These are phyloP conservation scores for Pestalotiopsis sp. DNA, from an alignment of 2,329 filamentous ascomycete species.

Conservation along the genomic window DNA sequence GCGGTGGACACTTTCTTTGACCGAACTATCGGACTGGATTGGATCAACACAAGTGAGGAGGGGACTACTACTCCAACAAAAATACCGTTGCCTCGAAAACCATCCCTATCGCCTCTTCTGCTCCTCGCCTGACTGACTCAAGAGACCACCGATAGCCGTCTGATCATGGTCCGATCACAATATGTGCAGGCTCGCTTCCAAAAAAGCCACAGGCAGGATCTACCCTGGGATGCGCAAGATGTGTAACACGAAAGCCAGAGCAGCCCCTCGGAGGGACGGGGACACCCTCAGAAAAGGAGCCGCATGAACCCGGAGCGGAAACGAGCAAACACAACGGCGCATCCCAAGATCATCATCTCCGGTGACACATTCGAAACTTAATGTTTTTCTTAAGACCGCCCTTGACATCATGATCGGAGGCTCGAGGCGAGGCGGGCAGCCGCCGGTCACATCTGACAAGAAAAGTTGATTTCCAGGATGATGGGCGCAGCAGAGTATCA, in stretches of 20 bases:
- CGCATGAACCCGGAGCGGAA: background rate
- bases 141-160: background rate
- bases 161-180: background rate
- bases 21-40: background rate
- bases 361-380: conserved; percentile 6
- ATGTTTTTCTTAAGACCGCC: conserved; percentile 7
- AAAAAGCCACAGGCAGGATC: background rate
- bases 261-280: background rate
- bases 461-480: background rate
- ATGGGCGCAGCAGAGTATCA: no score
- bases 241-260: background rate
- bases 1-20: background rate
- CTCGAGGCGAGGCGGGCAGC: no score
- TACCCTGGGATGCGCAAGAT: background rate
- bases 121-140: no score
- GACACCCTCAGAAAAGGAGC: background rate
- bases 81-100: no score
- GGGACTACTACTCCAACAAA: no score
- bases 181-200: background rate
- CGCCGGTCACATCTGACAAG: background rate
- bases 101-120: no score
- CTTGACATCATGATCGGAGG: background rate
- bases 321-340: background rate
- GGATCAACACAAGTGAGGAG: background rate
- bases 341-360: background rate